phyloP scores from a whole-genome alignment of 768 basidiomycete species.

The Lactifluus subvellereus region DNA sequence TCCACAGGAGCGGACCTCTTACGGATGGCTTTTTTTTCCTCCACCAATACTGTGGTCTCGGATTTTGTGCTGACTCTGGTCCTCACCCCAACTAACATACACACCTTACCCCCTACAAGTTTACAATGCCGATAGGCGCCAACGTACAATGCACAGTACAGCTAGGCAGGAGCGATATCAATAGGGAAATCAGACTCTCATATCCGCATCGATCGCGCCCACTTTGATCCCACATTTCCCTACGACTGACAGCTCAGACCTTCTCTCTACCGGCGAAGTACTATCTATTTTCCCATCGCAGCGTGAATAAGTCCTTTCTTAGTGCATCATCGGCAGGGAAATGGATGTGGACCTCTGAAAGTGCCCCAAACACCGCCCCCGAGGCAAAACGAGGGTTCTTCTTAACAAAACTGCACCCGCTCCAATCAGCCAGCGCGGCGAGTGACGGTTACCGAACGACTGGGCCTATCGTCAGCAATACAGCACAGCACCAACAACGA shows the following conservation, averaged over 20 bases:
- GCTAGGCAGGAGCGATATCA: not conserved
- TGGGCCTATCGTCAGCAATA: not conserved
- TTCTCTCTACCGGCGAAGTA: not conserved
- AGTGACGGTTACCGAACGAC: not conserved
- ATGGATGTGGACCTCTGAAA: not conserved
- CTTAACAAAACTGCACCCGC: not conserved
- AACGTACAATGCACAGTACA: not conserved
- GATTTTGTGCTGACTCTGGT: not conserved
- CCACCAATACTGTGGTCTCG: not conserved
- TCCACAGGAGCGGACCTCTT: not conserved
- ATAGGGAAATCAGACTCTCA: not conserved
- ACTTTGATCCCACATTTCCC: not conserved
- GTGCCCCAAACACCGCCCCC: not conserved
- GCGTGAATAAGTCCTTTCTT: not conserved
- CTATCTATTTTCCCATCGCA: not conserved
- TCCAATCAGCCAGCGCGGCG: not conserved
- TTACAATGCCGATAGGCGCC: no score
- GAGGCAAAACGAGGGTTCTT: not conserved
- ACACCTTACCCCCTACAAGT: not conserved
- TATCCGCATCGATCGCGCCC: not conserved
- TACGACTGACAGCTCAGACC: not conserved
- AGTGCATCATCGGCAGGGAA: not conserved
- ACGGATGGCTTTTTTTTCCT: not conserved
- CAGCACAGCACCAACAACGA: not conserved
- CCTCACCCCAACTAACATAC: not conserved